Percentiles rank a stretch among this genome's conserved stretches.
phyloP scores from a whole-genome alignment of 75 land plant species.

The Pinus tabuliformis region DNA sequence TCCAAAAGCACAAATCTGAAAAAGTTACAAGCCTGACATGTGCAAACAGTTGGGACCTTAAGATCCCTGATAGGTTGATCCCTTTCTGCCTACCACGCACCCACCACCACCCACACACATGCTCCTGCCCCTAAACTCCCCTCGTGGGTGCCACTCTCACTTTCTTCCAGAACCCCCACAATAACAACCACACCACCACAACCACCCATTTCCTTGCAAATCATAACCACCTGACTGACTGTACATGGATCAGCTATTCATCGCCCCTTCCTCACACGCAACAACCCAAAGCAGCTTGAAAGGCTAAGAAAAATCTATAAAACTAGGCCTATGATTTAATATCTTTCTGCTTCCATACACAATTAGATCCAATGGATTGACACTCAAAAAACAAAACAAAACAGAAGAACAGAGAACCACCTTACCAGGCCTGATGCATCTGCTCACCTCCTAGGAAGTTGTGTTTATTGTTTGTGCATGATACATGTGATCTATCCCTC shows the following conservation, averaged over 20 bases:
- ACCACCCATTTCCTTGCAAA: not conserved
- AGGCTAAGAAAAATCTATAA: not conserved
- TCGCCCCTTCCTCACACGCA: not conserved
- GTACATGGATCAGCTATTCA: not conserved
- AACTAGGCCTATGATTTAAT: not conserved
- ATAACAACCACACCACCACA: not conserved
- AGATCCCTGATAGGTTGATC: slow-evolving; percentile 1
- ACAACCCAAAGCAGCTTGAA: not conserved
- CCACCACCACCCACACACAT: slow-evolving; percentile 7
- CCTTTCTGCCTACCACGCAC: slow-evolving; percentile 11
- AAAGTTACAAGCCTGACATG: slow-evolving; percentile 5
- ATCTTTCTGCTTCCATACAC: not conserved
- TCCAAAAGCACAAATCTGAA: not conserved
- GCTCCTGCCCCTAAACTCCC: not conserved
- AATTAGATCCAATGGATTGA: not conserved
- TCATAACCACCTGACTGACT: too few relatives aligned
- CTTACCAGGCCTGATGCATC: slow-evolving; percentile 9
- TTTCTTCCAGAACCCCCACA: not conserved
- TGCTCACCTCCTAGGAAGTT: not conserved
- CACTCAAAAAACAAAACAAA: not conserved
- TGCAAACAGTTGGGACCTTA: not conserved
- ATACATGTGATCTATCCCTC: not conserved
- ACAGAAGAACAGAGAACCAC: not conserved
- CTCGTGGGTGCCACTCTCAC: not conserved
- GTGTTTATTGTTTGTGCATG: not conserved